Conservation (phyloP, 306 rosid species). For the Astragalus membranaceus region DNA sequence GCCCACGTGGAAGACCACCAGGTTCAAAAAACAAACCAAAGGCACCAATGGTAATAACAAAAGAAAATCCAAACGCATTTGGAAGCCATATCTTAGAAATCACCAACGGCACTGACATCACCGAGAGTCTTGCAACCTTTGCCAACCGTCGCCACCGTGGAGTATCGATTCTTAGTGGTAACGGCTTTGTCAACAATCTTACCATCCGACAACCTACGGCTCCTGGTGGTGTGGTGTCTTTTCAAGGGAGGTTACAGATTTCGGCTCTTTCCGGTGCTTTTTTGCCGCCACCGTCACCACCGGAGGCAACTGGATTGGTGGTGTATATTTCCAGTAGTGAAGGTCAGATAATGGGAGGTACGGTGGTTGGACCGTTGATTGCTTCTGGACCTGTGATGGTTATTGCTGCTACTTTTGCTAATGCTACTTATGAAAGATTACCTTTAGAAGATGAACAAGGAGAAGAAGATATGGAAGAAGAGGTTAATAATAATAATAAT, state of each 20-base stretch:
- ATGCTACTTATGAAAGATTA: conserved; percentile 69
- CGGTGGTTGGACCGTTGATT: conserved; percentile 55
- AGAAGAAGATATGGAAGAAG: conserved; percentile 41
- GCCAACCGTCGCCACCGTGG: conserved; percentile 78
- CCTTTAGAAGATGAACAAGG: conserved; percentile 54
- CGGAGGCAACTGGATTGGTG: conserved; percentile 49
- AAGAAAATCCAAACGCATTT: conserved; percentile 70
- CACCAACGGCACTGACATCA: conserved; percentile 57
- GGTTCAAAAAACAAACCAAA: conserved; percentile 82
- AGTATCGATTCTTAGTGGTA: conserved; percentile 67
- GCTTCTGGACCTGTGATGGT: conserved; percentile 74
- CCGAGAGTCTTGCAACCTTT: conserved; percentile 49
- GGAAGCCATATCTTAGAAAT: conserved; percentile 73
- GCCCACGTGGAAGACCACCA: conserved; percentile 79
- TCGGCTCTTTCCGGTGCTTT: conserved; percentile 71
- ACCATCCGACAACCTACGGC: conserved; percentile 63
- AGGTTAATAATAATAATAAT: conserved; percentile 31
- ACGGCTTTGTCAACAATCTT: conserved; percentile 61
- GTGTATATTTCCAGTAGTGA: conserved; percentile 62
- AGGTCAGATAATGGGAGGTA: conserved; percentile 78
- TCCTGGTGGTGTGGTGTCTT: conserved; percentile 43
- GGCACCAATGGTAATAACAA: conserved; percentile 61
- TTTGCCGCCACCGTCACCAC: conserved; percentile 76
- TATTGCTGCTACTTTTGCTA: conserved; percentile 70
- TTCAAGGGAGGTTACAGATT: conserved; percentile 70